Base-by-base conservation (phyloP, 2,329 filamentous ascomycete species). In the Alternaria gansuensis region DNA sequence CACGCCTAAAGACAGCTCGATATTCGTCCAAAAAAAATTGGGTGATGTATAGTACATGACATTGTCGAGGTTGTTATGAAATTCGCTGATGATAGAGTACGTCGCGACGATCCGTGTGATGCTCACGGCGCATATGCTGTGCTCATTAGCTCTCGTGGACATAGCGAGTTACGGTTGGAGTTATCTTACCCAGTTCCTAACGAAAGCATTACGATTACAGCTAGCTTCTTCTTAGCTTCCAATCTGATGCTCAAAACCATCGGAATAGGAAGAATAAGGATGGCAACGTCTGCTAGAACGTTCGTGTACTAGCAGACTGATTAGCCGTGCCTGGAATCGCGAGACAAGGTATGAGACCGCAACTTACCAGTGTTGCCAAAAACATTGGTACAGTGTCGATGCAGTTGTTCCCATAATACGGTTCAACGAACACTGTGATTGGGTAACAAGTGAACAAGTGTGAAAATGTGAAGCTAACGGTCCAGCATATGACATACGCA, bases 21-120 rank as follows among this genome's bases (percentile, higher is more conserved):
- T 71, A 51, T 73, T 71, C 3, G 65, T 69, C 70, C 70, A 73
- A 56, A 73, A 73, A 62, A 71, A 71, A 0, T 70, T 64, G 0
- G 69, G 69, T 9, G 69, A 60, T 3, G 69, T 73, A 43, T 70
- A 71, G 39, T 71, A 70, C 8, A 67, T 66, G 28, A 64, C 63
- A 14, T 70, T 65, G 48, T 68, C 52, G 17, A 57, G 62, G 37
- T 69, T 64, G 14, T 67, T 60, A 28, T 66, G 37, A 52, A 64
- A 69, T 43, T 67, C 66, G 14, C 60, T 37, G 7, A 65, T 60
- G 31, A 69, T 68, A 4, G 64, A 62, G 28, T 62, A 67, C 8
- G 64, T 64, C 11, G 65, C 62, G 13, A 69, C 36, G 9, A 70
- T 57, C 2, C 68, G 61, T 6, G 68, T 70, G 4, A 70, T 60